Evolutionary conservation across 1,139 yeast genomes (phyloP), one percentile per base, ranked within the genome.

Genomic region (Suzukiozyma palmioleophila): DNA sequence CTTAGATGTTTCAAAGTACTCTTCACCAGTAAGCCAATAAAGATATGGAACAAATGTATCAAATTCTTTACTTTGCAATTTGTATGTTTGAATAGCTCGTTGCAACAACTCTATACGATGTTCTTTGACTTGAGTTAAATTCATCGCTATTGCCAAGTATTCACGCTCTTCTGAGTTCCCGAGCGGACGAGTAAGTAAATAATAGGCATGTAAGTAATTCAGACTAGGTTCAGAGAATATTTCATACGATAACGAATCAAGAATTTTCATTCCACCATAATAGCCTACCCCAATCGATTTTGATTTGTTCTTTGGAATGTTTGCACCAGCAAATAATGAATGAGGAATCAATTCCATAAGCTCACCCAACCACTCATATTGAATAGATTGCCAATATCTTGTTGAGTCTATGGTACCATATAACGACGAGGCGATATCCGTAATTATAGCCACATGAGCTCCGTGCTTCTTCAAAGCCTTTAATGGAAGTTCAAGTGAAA

Each of bases 381-480:
- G 76, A n/a, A 60, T 48, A 0, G 76, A 62, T 1, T 62, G 43
- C 81, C 82, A 77, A 25, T 64, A 56, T 27, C 40, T 42, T 9
- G 39, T 37, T 21, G 28, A 24, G 14, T 51, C 51, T 18, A 37
- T 40, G 3, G 44, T 42, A 2, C 38, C 42, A 31, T 41, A 29
- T n/a, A 37, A 35, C 3, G 37, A 38, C 13, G 44, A 44, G 8
- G 56, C 39, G 2, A 50, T 47, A 18, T 48, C 51, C 5, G 52
- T 36, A 0, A 69, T 63, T 41, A 75, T 75, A 18, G 68, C 67
- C 2, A 84, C 54, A 59, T 87, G 96, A 8, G 77, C 65, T 33
- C 71, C 70, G 52, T 85, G 88, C 54, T 81, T 84, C 41, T 73
- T 69, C 48, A 79, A 74, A 0, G 89, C 87, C 30, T 67, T 50